A percentile compares a stretch with the other conserved stretches of the same genome.
Evolutionary conservation across 768 basidiomycete genomes (phyloP).

Genomic region (Rhizopogon roseolus): DNA sequence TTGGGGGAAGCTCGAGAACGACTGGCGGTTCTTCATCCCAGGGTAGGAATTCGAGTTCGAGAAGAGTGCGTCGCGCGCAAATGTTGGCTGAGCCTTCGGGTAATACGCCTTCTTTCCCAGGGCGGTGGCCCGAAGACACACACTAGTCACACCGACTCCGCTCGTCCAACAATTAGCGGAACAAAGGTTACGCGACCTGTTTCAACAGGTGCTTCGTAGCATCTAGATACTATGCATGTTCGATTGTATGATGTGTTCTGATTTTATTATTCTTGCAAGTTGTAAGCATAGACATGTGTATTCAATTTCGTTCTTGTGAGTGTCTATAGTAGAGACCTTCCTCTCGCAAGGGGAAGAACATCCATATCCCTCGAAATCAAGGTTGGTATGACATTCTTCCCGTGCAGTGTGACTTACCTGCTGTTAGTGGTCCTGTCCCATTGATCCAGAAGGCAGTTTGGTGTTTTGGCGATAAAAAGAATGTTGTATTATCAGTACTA

Average conservation of each 20-base stretch:
- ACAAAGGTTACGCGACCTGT: not conserved
- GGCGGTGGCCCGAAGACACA: conserved; percentile 29
- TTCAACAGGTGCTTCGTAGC: not conserved
- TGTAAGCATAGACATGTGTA: not conserved
- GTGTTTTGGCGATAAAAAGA: no score
- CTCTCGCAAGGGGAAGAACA: no score
- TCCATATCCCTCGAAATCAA: no score
- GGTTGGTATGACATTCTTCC: no score
- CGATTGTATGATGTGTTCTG: not conserved
- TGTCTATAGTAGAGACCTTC: not conserved
- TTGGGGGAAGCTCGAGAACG: conserved; percentile 19
- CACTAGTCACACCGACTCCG: conserved; percentile 17
- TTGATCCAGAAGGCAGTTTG: no score
- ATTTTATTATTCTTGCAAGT: not conserved
- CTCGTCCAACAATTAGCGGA: not conserved
- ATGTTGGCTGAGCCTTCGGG: conserved; percentile 5
- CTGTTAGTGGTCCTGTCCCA: no score
- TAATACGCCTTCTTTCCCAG: conserved; percentile 23
- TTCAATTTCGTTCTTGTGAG: not conserved
- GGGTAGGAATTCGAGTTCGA: conserved; percentile 6
- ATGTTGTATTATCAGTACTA: no score
- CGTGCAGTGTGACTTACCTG: no score
- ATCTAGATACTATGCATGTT: not conserved
- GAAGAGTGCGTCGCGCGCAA: conserved; percentile 9
- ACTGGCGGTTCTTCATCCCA: conserved; percentile 8